Percentiles rank a stretch among this genome's conserved stretches.
Evolutionary conservation across 169 alveolate species (phyloP).

Genomic region (Perkinsus marinus): DNA sequence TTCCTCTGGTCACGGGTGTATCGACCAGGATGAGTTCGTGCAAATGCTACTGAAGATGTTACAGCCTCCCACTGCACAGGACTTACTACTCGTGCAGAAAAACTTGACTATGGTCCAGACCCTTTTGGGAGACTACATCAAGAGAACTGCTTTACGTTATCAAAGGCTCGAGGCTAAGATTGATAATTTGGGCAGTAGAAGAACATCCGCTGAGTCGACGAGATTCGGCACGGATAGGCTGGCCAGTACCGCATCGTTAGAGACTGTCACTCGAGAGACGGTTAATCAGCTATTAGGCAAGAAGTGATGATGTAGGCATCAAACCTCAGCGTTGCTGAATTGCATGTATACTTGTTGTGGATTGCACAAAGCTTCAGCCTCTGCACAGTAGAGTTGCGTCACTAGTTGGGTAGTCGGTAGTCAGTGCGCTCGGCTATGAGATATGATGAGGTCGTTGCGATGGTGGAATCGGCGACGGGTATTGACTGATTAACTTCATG

Average conservation of each 20-base stretch:
- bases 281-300: background rate
- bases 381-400: too few relatives aligned
- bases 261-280: background rate
- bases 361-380: too few relatives aligned
- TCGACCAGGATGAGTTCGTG: constrained; percentile 1
- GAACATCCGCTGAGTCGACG: background rate
- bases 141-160: background rate
- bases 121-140: background rate
- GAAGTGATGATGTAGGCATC: background rate
- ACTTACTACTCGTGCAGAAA: background rate
- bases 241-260: background rate
- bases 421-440: too few relatives aligned
- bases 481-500: too few relatives aligned
- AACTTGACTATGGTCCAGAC: background rate
- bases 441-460: too few relatives aligned
- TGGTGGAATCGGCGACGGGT: too few relatives aligned
- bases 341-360: background rate
- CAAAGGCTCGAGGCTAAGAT: background rate
- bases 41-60: background rate
- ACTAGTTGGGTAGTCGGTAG: too few relatives aligned
- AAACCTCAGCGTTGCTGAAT: background rate
- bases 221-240: background rate
- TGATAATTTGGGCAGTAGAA: background rate
- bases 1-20: background rate
- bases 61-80: constrained; percentile 1